Evolutionary conservation across 352 stramenopile genomes (phyloP), one percentile per base, ranked within the genome.

Genomic region (Pythium chondricola): DNA sequence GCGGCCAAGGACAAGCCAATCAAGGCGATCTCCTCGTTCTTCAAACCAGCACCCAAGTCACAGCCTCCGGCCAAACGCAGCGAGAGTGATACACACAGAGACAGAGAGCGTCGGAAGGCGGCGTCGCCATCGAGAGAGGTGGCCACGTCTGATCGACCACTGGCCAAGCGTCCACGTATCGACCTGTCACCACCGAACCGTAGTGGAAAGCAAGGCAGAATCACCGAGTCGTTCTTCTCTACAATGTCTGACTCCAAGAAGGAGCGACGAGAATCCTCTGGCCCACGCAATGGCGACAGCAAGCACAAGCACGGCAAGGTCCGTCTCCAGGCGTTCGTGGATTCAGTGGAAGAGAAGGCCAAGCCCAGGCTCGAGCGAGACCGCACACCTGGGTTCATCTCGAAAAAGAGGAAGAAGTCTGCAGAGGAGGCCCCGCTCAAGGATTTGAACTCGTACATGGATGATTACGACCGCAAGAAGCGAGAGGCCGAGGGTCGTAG

Each of bases 161-260:
- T 36, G 6, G 43, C 32, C 7, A 66, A 61, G 38, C 51, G 51
- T 0, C 43, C 50, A 6, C 44, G 58, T 3, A 56, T 66, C 8
- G 50, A 56, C 0, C 51, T 66, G 32, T 58, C 58, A n/a, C 58
- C 58, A 29, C 41, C 43, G 26, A 27, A 16, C 58, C 58, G 35
- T 44, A 37, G 26, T 25, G 42, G 17, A 51, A 5, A 24, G n/a
- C 9, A 36, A 8, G 13, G 13, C 38, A 44, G 21, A 16, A 40
- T 9, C 11, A 18, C 35, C 35, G 17, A 10, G 17, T 40, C 11
- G 35, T 6, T 40, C 35, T 6, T 20, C 29, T 33, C 29, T 8
- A 8, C 29, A 33, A 13, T 13, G 13, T 33, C 29, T 33, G 8
- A 8, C 13, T 33, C 29, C 29, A 33, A 8, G 7, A 33, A 33